Base-by-base conservation (phyloP, 129 eudicot genomes). In the Flaveria brownii region DNA sequence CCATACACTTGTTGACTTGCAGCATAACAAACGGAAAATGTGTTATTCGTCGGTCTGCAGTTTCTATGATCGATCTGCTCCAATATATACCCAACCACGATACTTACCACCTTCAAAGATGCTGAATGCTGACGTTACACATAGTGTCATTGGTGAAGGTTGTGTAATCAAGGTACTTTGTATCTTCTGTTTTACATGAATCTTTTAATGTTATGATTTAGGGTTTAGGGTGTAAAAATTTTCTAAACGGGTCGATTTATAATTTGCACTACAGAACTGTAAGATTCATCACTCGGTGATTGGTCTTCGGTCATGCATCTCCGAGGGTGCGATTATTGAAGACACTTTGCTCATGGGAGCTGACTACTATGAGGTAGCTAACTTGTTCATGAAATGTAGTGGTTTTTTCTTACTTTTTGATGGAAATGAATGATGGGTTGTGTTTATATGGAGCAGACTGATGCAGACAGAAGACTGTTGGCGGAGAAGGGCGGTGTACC, bases 71-170 rank as follows among this genome's bases (percentile, higher is more conserved):
- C 94, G 98, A 26, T 86, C 96, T 25, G 86, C 98, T 56, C 98
- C 96, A 72, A 93, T 93, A 79, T 93, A 93, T 25, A 93, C 96
- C 30, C 96, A 93, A 70, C 96, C 98, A 61, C 89, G 98, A 43
- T 93, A 93, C 66, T 74, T 93, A 83, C 98, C 98, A 54, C 98
- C 98, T 46, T 93, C 98, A 57, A 93, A 93, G 77, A 90, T 93
- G 98, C 85, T 93, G 80, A 89, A 93, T 85, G 95, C 92, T 76
- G 98, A 93, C 78, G 92, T 93, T 33, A 90, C 98, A 46, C 89
- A 93, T 59, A 88, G 94, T 73, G 98, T 90, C 55, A 88, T 90
- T 79, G 98, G 98, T 67, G 98, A 93, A 77, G 98, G 98, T 60
- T 90, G 98, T 76, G 98, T 90, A 47, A 93, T 93, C 52, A 93